Conservation (phyloP, 495 filamentous ascomycete species). For the Podospora appendiculata region DNA sequence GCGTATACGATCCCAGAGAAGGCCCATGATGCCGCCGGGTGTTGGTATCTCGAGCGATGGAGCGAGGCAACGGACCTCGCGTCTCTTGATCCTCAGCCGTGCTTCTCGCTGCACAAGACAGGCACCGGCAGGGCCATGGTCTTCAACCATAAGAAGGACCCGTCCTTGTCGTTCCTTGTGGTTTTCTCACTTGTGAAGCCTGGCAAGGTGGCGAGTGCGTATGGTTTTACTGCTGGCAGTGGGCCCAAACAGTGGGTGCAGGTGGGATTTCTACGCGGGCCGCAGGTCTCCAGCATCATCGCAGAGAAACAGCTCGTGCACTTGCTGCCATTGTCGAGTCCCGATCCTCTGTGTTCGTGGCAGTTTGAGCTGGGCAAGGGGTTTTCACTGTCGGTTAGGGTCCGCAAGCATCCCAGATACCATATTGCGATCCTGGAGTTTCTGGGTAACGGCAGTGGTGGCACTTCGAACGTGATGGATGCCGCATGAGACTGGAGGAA, state of each 20-base stretch:
- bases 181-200: not conserved
- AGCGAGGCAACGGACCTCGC: not conserved
- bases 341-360: not conserved
- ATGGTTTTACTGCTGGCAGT: not conserved
- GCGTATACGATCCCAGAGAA: conserved; percentile 3
- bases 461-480: not conserved
- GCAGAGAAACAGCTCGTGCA: not conserved
- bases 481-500: too few relatives aligned
- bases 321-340: not conserved
- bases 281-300: not conserved
- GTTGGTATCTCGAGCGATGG: conserved; percentile 8
- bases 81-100: not conserved
- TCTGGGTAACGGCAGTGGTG: not conserved
- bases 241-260: not conserved
- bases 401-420: not conserved
- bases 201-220: not conserved
- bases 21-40: not conserved
- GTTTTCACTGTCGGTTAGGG: not conserved
- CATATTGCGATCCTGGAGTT: not conserved
- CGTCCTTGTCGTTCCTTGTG: conserved; percentile 2
- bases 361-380: not conserved
- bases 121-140: conserved; percentile 3
- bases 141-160: not conserved
- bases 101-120: conserved; percentile 2
- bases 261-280: not conserved